Evolutionary conservation across 805 yeast genomes (phyloP).

Genomic region (Torulaspora quercuum): DNA sequence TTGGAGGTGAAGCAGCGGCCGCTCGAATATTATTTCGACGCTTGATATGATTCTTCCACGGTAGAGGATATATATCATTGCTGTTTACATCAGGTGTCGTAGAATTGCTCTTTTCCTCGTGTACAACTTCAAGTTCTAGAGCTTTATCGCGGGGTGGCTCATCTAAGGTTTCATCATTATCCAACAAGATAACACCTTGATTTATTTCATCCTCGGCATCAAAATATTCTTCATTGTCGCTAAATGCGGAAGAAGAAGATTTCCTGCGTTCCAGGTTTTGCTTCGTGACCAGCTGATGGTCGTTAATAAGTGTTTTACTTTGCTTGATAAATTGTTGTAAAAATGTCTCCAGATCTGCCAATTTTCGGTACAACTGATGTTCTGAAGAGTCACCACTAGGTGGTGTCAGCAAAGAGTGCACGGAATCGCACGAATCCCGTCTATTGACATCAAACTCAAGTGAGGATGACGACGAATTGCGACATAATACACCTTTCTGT

Average conservation of each 20-base stretch:
- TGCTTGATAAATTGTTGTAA: slow-evolving; percentile 26
- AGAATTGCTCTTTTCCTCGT: slow-evolving; percentile 6
- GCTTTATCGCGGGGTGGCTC: slow-evolving; percentile 6
- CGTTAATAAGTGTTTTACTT: slow-evolving; percentile 21
- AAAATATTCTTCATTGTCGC: slow-evolving; percentile 51
- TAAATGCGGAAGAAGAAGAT: slow-evolving; percentile 31
- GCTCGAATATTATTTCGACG: slow-evolving; percentile 58
- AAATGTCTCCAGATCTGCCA: slow-evolving; percentile 26
- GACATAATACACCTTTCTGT: slow-evolving; percentile 6
- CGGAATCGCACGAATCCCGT: slow-evolving; percentile 12
- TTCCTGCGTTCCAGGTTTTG: slow-evolving; percentile 16
- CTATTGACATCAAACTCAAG: slow-evolving; percentile 6
- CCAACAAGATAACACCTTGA: slow-evolving; percentile 56
- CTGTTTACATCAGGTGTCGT: slow-evolving; percentile 8
- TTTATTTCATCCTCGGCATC: slow-evolving; percentile 62
- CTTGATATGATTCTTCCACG: slow-evolving; percentile 40
- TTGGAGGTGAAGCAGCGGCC: slow-evolving; percentile 73
- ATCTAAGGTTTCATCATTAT: slow-evolving; percentile 34
- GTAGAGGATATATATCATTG: slow-evolving; percentile 64
- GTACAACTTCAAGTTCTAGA: slow-evolving; percentile 9
- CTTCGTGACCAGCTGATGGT: slow-evolving; percentile 17
- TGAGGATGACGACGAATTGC: slow-evolving; percentile 20
- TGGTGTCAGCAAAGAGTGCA: slow-evolving; percentile 4
- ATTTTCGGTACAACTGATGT: slow-evolving; percentile 27
- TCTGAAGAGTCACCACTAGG: slow-evolving; percentile 5